Conservation (phyloP, 345 rosid species). For the Salix dunnii region DNA sequence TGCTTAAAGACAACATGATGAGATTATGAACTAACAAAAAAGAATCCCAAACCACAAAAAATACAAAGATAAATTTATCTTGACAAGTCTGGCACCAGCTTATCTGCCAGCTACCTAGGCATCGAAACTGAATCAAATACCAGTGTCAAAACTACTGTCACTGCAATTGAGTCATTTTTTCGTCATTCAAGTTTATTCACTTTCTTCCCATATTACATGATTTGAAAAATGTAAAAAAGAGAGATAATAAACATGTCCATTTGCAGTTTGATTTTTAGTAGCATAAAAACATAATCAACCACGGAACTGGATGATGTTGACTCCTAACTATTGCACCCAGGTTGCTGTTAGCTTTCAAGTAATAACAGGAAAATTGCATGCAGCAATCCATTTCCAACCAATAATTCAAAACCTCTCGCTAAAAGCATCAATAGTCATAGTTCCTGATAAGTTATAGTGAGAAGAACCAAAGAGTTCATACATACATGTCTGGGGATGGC, state of each 20-base stretch:
- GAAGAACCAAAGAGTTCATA: neutral
- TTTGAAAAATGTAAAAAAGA: neutral
- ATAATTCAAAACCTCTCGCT: no score
- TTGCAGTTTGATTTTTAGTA: neutral
- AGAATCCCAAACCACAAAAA: neutral
- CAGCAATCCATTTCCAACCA: neutral
- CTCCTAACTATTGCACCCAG: neutral
- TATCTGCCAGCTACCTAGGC: neutral
- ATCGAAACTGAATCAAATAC: neutral
- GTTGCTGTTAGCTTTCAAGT: neutral
- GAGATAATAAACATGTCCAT: neutral
- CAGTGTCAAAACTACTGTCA: neutral
- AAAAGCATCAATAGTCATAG: neutral
- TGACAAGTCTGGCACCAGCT: neutral
- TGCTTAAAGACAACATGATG: slow-evolving; percentile 23
- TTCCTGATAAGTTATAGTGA: neutral
- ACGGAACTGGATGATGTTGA: neutral
- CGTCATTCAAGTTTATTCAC: neutral
- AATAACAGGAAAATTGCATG: neutral
- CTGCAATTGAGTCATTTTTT: neutral
- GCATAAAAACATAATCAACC: neutral
- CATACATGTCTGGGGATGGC: neutral
- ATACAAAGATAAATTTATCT: neutral
- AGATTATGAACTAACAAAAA: neutral
- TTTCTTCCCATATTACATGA: neutral